phyloP scores from a whole-genome alignment of 2,329 filamentous ascomycete species.

The Graphilbum ipis-grandicollis region DNA sequence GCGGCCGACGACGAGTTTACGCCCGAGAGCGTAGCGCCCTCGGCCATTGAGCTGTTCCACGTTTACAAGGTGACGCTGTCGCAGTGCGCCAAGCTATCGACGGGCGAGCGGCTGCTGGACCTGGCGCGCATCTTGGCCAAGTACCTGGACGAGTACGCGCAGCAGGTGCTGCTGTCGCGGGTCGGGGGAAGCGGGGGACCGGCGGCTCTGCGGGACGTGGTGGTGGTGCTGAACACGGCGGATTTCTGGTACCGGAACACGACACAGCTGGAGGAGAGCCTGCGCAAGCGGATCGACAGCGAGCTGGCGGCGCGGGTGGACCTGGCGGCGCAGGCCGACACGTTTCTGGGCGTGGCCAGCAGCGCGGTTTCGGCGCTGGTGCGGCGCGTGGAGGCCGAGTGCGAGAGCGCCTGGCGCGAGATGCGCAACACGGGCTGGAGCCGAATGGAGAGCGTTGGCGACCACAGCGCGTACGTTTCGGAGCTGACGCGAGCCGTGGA shows the following conservation, averaged over 20 bases:
- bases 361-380: constrained; percentile 73
- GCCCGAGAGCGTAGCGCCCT: constrained; percentile 72
- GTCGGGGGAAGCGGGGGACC: too few relatives aligned
- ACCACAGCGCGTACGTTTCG: constrained; percentile 82
- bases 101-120: constrained; percentile 71
- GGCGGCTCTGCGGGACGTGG: constrained; percentile 49
- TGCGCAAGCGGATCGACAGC: constrained; percentile 75
- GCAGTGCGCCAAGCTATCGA: constrained; percentile 92
- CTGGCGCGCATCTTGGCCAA: constrained; percentile 74
- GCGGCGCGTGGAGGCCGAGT: constrained; percentile 62
- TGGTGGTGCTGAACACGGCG: constrained; percentile 85
- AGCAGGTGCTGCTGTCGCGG: constrained; percentile 71
- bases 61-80: constrained; percentile 88
- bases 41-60: constrained; percentile 91
- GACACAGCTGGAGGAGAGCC: constrained; percentile 83
- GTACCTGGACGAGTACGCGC: constrained; percentile 88
- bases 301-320: constrained; percentile 64
- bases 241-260: constrained; percentile 95
- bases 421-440: constrained; percentile 96
- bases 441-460: constrained; percentile 80
- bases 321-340: constrained; percentile 80
- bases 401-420: constrained; percentile 82
- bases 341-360: constrained; percentile 88
- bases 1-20: constrained; percentile 84
- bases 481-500: constrained; percentile 64